Conservation (phyloP, 495 filamentous ascomycete genomes). For the Hypoxylon rickii region DNA sequence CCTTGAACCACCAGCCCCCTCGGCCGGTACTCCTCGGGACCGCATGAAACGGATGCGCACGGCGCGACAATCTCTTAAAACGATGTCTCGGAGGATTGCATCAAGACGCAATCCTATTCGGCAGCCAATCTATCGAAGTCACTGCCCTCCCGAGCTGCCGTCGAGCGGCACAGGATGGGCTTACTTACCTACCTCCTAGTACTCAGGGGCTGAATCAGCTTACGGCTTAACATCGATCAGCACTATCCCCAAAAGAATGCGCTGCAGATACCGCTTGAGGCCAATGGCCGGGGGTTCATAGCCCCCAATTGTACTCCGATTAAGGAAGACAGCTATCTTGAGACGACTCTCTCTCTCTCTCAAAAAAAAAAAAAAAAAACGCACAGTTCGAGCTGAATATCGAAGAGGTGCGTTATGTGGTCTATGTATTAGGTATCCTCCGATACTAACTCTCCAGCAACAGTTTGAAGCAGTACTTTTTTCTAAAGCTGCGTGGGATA, state of each 20-base stretch:
- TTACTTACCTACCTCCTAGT: no score
- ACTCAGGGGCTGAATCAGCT: conserved; percentile 28
- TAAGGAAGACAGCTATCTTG: no score
- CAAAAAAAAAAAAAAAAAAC: no score
- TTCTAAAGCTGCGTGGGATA: conserved; percentile 1
- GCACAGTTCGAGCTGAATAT: no score
- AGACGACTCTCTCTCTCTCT: no score
- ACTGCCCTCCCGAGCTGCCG: not conserved
- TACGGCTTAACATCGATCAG: conserved; percentile 9
- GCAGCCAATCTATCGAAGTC: not conserved
- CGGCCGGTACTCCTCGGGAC: no score
- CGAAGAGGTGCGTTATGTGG: no score
- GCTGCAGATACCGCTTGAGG: not conserved
- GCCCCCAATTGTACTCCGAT: not conserved
- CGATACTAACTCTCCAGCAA: no score
- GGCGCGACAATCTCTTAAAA: not conserved
- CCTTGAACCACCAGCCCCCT: no score
- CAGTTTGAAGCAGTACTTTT: no score
- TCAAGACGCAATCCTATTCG: conserved; percentile 2
- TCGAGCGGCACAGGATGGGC: conserved; percentile 10
- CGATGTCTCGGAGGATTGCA: conserved; percentile 8
- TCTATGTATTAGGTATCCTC: no score
- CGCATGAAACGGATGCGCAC: conserved; percentile 1
- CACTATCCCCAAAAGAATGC: not conserved
- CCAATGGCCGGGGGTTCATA: not conserved